These are phyloP conservation scores for Rhodotorula sp. DNA, from an alignment of 1,284 basidiomycete species.

Conservation along the genomic window DNA sequence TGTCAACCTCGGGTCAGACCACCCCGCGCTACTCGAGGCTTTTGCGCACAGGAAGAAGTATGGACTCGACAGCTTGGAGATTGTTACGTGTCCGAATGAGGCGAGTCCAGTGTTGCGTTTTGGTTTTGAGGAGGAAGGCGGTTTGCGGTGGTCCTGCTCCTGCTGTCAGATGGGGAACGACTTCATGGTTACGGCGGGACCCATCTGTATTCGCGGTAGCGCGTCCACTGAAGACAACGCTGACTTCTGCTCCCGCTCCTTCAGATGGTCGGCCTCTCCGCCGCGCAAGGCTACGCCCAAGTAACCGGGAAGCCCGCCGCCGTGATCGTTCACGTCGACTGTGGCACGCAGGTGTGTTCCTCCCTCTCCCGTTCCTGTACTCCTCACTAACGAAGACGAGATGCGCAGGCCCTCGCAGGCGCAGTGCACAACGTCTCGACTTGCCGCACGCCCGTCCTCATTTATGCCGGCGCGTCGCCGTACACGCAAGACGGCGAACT, in stretches of 20 bases:
- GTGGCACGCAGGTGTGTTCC: constrained; percentile 62
- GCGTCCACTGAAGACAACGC: background rate
- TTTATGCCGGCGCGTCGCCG: constrained; percentile 64
- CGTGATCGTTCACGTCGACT: constrained; percentile 59
- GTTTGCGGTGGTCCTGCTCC: too few species aligned
- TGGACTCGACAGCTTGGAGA: constrained; percentile 54
- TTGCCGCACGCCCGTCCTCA: constrained; percentile 62
- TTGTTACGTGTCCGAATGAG: constrained; percentile 69
- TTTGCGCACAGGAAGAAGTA: constrained; percentile 34
- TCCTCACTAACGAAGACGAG: background rate
- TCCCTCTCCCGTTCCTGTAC: too few species aligned
- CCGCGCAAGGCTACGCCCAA: constrained; percentile 68
- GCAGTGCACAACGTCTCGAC: constrained; percentile 69
- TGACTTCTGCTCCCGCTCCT: background rate
- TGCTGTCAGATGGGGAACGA: too few species aligned
- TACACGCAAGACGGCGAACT: constrained; percentile 60
- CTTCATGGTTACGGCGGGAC: too few species aligned
- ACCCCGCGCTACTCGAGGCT: constrained; percentile 67
- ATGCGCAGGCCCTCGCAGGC: constrained; percentile 61
- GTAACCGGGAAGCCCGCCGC: constrained; percentile 64
- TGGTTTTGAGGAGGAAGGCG: background rate
- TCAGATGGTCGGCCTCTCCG: constrained; percentile 65
- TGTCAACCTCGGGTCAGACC: constrained; percentile 66
- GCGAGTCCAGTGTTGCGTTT: constrained; percentile 1
- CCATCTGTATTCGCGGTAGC: too few species aligned